Evolutionary conservation across 192 early-diverging fungal genomes (phyloP), one percentile per base, ranked within the genome.

Genomic region (Coemansia sp.): DNA sequence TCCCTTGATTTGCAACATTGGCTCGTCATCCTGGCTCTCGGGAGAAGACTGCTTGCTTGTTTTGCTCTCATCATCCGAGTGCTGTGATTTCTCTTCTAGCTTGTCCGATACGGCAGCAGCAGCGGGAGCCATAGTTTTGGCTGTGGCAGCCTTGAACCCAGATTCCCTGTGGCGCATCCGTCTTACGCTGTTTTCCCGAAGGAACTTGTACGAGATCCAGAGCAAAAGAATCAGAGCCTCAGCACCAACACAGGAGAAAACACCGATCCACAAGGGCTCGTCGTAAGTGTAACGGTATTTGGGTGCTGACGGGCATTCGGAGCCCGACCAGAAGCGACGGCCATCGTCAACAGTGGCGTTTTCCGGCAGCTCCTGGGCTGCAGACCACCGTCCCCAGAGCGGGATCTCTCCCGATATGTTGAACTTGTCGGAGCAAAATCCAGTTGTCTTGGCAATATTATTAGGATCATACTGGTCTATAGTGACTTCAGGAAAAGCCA

Each of bases 131-230:
- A 32, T 31, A 7, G 47, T 32, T n/a, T 34, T 55, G 0, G 37
- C 66, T 12, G 60, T 53, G 12, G 56, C 47, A 0, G 59, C 63
- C 14, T 49, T 69, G 17, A 69, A 69, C 10, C 66, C 66, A 7
- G 60, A 37, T 10, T 59, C 67, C 10, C 49, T 17, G 48, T 39
- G 56, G 36, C 64, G 58, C 66, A 62, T 14, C 36, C 58, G 40
- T 5, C 57, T 54, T 18, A 57, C 18, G n/a, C 45, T 17, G 2
- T 54, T 45, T 40, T 72, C 64, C 45, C 61, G 56, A 6, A 64
- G 21, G 32, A 40, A 50, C 59, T 82, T 79, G 72, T 73, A 82
- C 17, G 48, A 31, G 20, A 60, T 9, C 82, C 82, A 84, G 34
- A 71, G 46, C 12, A 53, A 40, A 8, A 79, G 65, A 3, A 81